Base-by-base conservation (phyloP, 495 filamentous ascomycete genomes). In the Oidiodendron maius region DNA sequence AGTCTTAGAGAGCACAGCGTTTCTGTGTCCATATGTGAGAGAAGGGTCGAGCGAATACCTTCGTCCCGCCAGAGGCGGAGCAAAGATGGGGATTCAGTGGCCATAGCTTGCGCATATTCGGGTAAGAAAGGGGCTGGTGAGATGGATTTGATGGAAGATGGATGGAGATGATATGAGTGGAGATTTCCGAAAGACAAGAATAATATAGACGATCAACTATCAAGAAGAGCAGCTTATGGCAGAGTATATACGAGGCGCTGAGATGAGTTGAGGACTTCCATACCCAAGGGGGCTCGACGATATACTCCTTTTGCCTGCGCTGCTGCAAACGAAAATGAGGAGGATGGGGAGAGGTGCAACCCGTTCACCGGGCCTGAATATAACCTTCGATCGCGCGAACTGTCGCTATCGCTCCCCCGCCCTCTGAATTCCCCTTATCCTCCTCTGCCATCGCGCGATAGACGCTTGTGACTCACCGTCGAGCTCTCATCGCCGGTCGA, bases 61-160 rank as follows among this genome's bases (percentile, higher is more conserved):
- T 69, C 53, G 61, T 74, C 58, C 68, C 76, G 62, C 75, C 76
- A 78, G 61, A 81, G 61, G 71, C 64, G 49, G 37, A 55, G 40
- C 50, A 56, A 48, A 30, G 40, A 26, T 51, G 55, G 55, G 55
- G 37, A 58, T 37, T 48, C 15, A 18, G 40, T 32, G 40, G 58
- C 55, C 58, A 61, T 61, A 55, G 47, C 52, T 55, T 52, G 51
- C 55, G 51, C 58, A 61, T 61, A 35, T 58, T 51, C 50, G 44
- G 15, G 21, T 4, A 43, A 21, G 44, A 39, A 13, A 21, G 42
- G 38, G n/a, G 12, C n/a, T n/a, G n/a, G n/a, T n/a, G n/a, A 11
- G 26, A 35, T n/a, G n/a, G n/a, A n/a, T n/a, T n/a, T n/a, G n/a
- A n/a, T n/a, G n/a, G n/a, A 34, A 37, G 41, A 35, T 40, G 42